Percentiles rank a stretch among this genome's conserved stretches.
Conservation (phyloP, 257 asterid genomes). For the Solanum clarkiae region DNA sequence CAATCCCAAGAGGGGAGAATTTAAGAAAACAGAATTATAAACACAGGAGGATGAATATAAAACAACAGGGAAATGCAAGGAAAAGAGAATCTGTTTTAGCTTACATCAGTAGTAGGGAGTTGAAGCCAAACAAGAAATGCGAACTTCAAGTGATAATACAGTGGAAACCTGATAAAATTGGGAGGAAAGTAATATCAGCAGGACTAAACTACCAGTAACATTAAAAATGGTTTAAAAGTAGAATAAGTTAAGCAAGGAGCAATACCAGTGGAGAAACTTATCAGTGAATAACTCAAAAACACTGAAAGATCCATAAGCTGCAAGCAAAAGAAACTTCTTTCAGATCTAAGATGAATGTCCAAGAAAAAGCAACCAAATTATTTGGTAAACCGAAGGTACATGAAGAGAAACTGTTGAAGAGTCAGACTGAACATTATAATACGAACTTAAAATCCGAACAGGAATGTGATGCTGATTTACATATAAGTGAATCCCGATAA, state of each 20-base stretch:
- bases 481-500: not conserved
- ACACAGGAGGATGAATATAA: not conserved
- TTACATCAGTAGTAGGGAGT: constrained; percentile 74
- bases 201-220: not conserved
- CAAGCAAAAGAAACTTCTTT: constrained; percentile 10
- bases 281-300: constrained; percentile 70
- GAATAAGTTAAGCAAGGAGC: not conserved
- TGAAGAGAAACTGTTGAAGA: not conserved
- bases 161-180: constrained; percentile 59
- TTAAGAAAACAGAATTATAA: not conserved
- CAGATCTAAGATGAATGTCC: not conserved
- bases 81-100: constrained; percentile 7
- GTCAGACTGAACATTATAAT: not conserved
- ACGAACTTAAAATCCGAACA: not conserved
- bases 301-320: constrained; percentile 94
- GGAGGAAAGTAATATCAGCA: not conserved
- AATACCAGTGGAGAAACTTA: constrained; percentile 68
- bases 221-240: not conserved
- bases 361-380: not conserved
- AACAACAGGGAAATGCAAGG: not conserved
- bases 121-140: constrained; percentile 99
- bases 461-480: not conserved
- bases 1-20: not conserved
- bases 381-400: not conserved
- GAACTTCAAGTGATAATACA: constrained; percentile 81